Evolutionary conservation across 148 eudicot genomes (phyloP).

Genomic region (Salicornia ramosissima): DNA sequence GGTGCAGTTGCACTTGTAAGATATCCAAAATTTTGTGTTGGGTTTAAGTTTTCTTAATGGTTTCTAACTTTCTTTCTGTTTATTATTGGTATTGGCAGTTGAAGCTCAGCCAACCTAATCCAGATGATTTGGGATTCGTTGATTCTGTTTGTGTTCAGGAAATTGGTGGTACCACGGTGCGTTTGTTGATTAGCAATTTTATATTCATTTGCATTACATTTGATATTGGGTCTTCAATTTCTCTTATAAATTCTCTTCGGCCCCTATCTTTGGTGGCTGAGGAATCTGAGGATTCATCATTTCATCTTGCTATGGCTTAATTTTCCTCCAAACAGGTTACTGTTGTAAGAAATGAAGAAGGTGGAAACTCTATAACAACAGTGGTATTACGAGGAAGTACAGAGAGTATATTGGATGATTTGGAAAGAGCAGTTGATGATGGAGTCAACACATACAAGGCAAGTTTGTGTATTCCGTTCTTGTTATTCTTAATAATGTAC

Average conservation of each 20-base stretch:
- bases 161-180: slow-evolving; percentile 85
- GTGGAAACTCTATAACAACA: slow-evolving; percentile 85
- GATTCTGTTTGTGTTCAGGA: slow-evolving; percentile 89
- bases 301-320: background rate
- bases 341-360: slow-evolving; percentile 86
- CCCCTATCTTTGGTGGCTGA: background rate
- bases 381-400: slow-evolving; percentile 90
- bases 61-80: slow-evolving; percentile 1
- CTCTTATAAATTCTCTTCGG: background rate
- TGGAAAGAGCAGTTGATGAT: slow-evolving; percentile 97
- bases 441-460: slow-evolving; percentile 96
- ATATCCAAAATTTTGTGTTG: background rate
- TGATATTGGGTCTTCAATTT: slow-evolving; percentile 2
- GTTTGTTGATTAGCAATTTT: background rate
- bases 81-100: slow-evolving; percentile 46
- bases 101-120: slow-evolving; percentile 80
- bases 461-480: background rate
- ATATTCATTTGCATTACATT: background rate
- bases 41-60: background rate
- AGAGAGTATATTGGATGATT: slow-evolving; percentile 96
- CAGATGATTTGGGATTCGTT: slow-evolving; percentile 84
- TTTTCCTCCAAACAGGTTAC: slow-evolving; percentile 33
- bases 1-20: slow-evolving; percentile 90
- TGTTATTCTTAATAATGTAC: background rate
- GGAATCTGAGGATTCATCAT: background rate